A percentile compares a stretch with the other conserved stretches of the same genome.
phyloP scores from a whole-genome alignment of 2,329 filamentous ascomycete species.

The Periconia sp. region DNA sequence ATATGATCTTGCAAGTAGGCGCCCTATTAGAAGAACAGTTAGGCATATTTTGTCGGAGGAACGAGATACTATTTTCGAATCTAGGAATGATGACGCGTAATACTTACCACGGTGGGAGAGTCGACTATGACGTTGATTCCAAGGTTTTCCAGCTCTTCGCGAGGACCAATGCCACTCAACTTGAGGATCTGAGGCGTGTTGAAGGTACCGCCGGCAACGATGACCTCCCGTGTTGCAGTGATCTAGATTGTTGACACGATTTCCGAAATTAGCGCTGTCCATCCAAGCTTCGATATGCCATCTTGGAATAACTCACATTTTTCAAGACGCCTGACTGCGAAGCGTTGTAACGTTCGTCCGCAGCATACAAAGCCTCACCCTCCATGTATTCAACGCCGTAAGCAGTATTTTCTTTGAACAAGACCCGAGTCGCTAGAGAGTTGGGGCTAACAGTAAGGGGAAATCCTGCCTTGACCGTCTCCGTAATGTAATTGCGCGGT shows the following conservation, averaged over 20 bases:
- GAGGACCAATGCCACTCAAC: slow-evolving; percentile 58
- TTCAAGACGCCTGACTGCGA: background rate
- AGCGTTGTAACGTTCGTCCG: slow-evolving; percentile 1
- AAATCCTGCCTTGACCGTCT: slow-evolving; percentile 50
- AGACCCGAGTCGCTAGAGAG: slow-evolving; percentile 2
- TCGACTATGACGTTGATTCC: background rate
- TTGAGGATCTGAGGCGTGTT: slow-evolving; percentile 63
- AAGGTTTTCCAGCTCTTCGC: background rate
- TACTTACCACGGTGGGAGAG: slow-evolving; percentile 54
- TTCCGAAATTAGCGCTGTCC: too few species aligned
- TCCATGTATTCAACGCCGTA: slow-evolving; percentile 55
- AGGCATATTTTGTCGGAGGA: too few species aligned
- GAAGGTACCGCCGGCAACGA: slow-evolving; percentile 57
- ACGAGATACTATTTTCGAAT: too few species aligned
- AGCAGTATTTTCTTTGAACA: slow-evolving; percentile 26
- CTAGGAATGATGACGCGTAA: too few species aligned
- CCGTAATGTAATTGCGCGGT: slow-evolving; percentile 54
- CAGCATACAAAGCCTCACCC: slow-evolving; percentile 49
- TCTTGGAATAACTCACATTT: too few species aligned
- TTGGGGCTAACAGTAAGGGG: slow-evolving; percentile 22
- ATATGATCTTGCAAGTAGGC: slow-evolving; percentile 61
- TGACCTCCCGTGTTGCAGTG: slow-evolving; percentile 48
- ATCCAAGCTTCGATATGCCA: too few species aligned
- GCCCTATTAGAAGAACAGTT: too few species aligned
- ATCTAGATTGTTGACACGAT: too few species aligned